Base-by-base conservation (phyloP, 768 basidiomycete species). In the Tylopilus subfusipes region DNA sequence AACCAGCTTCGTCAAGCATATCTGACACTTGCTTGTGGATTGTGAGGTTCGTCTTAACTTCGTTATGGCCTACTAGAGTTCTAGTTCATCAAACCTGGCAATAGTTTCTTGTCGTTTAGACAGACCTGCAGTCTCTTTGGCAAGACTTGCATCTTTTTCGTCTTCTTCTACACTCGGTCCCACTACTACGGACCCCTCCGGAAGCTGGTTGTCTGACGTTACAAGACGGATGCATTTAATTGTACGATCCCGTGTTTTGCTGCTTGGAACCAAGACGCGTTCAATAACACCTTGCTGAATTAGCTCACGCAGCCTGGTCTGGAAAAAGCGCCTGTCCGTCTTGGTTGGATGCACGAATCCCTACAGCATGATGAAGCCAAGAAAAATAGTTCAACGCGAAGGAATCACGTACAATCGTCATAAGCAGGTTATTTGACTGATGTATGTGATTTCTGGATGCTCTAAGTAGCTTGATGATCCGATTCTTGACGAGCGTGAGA, bases 1-100 rank as follows among this genome's bases (percentile, higher is more conserved):
- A 76, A 4, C 85, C 89, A 10, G 88, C 77, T 42, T 83, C 81
- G 59, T 88, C 81, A 19, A 94, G 68, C 27, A 90, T 68, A 57
- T 88, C 79, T n/a, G 88, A 73, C 10, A 93, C 82, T 68, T 94
- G 93, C 53, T 83, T 82, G 61, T 93, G 88, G 45, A 94, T 78
- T 2, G 89, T 83, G 10, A 83, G 64, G 63, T 86, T 86, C 54
- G 78, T 66, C 64, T 82, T 88, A 2, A 80, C 64, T 38, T 73
- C 76, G 42, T 71, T 74, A 51, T 71, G 72, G 24, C 64, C 71
- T 34, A 57, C 74, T 75, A 51, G 25, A 27, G 40, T 42, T 31
- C 47, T 25, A 36, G 45, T 42, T 56, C 31, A 52, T 14, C 42
- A 52, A 22, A 16, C 9, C 33, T 38, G 38, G 19, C 4, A 12